Base-by-base conservation (phyloP, 768 basidiomycete genomes). In the Tylopilus balloui region DNA sequence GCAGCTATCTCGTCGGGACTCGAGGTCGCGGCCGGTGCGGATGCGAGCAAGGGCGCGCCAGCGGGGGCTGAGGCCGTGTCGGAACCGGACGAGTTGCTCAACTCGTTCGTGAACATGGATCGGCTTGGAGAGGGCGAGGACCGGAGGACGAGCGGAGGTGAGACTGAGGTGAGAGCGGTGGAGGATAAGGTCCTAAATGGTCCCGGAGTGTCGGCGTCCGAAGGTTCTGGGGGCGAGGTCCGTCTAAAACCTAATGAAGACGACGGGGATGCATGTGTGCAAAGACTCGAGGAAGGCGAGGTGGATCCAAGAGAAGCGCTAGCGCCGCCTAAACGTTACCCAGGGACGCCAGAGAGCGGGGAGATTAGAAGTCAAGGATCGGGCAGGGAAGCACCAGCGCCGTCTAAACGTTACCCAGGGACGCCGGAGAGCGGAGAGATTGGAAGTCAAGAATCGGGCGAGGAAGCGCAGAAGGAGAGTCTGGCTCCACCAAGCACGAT, bases 61-160 rank as follows among this genome's bases (percentile, higher is more conserved):
- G 60, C 37, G 9, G 20, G 23, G 1, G 28, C 1, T 15, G 61
- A 47, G 24, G 54, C 48, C 24, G 27, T 2, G 21, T 9, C 19
- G 13, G 55, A 25, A 11, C 24, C 37, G 2, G 62, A 64, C 11
- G 23, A 44, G 15, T 27, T 63, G 27, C 54, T 63, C 9, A 49
- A 59, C 31, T 62, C 62, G 38, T 64, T 53, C 43, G 21, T 64
- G 34, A 59, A 64, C 20, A 48, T 62, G 51, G 57, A 62, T 15
- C 52, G 52, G 9, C 19, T 53, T 2, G 50, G 29, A 31, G 60
- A 31, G 15, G 51, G 39, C 17, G 12, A 2, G 7, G 43, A 42
- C 21, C 47, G 35, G 13, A 44, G 5, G 27, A 21, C 23, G 19
- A 23, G n/a, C 8, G 31, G 21, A 6, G 31, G 40, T 12, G 45